Percentiles rank a stretch among this genome's conserved stretches.
phyloP scores from a whole-genome alignment of 768 basidiomycete species.

The Macrolepiota fuliginosa region DNA sequence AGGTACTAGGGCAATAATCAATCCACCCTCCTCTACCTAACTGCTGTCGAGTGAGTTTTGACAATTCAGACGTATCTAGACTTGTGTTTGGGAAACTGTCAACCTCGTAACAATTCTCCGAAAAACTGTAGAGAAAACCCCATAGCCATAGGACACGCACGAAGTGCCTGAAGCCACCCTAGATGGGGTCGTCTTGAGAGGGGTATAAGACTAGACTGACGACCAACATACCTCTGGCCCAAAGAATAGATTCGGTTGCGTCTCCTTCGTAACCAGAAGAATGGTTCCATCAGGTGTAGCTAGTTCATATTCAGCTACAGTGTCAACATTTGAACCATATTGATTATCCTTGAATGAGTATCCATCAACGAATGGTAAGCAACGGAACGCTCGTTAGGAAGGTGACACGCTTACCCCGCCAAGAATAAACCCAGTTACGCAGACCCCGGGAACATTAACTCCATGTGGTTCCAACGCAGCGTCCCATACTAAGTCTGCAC shows the following conservation, averaged over 20 bases:
- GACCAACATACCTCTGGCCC: constrained; percentile 21
- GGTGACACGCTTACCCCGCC: constrained; percentile 42
- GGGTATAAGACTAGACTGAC: not conserved
- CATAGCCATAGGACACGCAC: constrained; percentile 17
- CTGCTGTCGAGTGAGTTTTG: not conserved
- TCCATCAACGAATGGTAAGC: constrained; percentile 37
- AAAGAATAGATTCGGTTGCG: constrained; percentile 38
- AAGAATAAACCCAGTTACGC: constrained; percentile 56
- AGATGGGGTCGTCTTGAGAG: not conserved
- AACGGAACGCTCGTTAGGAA: not conserved
- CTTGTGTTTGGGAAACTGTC: constrained; percentile 50
- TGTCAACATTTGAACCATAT: constrained; percentile 55
- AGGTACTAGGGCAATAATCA: constrained; percentile 30
- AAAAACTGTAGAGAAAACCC: not conserved
- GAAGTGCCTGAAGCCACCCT: constrained; percentile 68
- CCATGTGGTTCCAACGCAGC: constrained; percentile 45
- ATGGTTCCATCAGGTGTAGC: constrained; percentile 53
- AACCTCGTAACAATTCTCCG: constrained; percentile 61
- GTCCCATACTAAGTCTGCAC: constrained; percentile 59
- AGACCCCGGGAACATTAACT: constrained; percentile 54
- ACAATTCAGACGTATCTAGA: constrained; percentile 46
- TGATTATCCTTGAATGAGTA: constrained; percentile 68
- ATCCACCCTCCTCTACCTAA: constrained; percentile 45
- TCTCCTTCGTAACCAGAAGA: constrained; percentile 28
- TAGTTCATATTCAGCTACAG: constrained; percentile 49